Conservation (phyloP, 1,139 yeast species). For the Suhomyces panamericanus region DNA sequence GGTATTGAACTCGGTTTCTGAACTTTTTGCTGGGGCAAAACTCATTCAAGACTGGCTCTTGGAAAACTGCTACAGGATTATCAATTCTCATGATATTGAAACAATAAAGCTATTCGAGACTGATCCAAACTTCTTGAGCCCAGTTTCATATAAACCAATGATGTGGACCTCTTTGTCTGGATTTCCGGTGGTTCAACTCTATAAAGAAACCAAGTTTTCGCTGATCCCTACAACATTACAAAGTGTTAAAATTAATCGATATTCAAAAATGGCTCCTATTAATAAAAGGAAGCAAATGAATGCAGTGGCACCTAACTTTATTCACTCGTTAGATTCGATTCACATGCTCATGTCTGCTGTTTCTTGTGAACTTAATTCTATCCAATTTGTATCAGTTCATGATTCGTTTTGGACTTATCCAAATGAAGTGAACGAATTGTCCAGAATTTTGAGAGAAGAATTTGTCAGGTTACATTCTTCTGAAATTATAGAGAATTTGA, state of each 20-base stretch:
- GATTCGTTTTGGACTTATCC: slow-evolving; percentile 51
- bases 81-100: slow-evolving; percentile 28
- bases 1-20: slow-evolving; percentile 35
- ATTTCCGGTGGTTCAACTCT: slow-evolving; percentile 44
- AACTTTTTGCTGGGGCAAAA: slow-evolving; percentile 37
- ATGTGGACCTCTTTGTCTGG: slow-evolving; percentile 48
- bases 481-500: slow-evolving; percentile 27
- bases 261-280: slow-evolving; percentile 24
- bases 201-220: slow-evolving; percentile 23
- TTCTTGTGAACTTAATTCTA: slow-evolving; percentile 19
- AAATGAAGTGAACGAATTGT: slow-evolving; percentile 29
- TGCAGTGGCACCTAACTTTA: slow-evolving; percentile 48
- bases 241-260: slow-evolving; percentile 21
- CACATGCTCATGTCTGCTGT: slow-evolving; percentile 42
- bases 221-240: slow-evolving; percentile 30
- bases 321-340: slow-evolving; percentile 45
- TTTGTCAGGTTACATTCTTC: slow-evolving; percentile 37
- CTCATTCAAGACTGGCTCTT: slow-evolving; percentile 41
- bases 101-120: slow-evolving; percentile 17
- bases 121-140: slow-evolving; percentile 20
- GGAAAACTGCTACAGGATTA: slow-evolving; percentile 30
- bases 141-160: slow-evolving; percentile 31
- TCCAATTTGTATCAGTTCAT: slow-evolving; percentile 44
- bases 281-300: slow-evolving; percentile 35
- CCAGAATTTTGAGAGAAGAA: slow-evolving; percentile 30